Evolutionary conservation across 441 rosid genomes (phyloP).

Genomic region (Daphne laureola): DNA sequence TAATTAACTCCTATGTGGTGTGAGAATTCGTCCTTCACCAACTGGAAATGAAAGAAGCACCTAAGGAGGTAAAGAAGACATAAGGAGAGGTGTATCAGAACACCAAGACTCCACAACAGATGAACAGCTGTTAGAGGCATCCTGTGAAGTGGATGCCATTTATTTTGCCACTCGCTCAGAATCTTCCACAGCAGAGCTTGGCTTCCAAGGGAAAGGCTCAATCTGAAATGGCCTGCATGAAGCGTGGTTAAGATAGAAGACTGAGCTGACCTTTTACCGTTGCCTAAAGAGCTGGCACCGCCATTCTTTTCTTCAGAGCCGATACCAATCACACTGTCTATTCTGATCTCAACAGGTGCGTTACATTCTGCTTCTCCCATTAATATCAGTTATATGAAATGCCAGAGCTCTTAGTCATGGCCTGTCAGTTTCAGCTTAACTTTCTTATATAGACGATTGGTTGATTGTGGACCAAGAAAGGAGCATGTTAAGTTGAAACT

Average conservation of each 20-base stretch:
- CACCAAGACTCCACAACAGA: conserved; percentile 27
- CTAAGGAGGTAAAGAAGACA: conserved; percentile 22
- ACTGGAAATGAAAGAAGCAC: conserved; percentile 23
- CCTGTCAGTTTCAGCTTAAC: too few relatives aligned
- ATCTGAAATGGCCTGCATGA: conserved; percentile 41
- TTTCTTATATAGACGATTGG: too few relatives aligned
- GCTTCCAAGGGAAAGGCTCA: conserved; percentile 29
- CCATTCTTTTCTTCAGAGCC: conserved; percentile 6
- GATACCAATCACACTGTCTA: conserved; percentile 4
- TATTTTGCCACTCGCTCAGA: conserved; percentile 19
- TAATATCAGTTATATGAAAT: not conserved
- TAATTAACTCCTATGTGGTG: conserved; percentile 53
- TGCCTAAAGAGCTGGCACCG: not conserved
- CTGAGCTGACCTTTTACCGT: conserved; percentile 5
- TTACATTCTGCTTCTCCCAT: conserved; percentile 16
- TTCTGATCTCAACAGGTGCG: conserved; percentile 13
- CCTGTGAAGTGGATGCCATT: conserved; percentile 10
- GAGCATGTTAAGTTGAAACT: too few relatives aligned
- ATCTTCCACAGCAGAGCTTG: conserved; percentile 44
- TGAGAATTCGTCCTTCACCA: conserved; percentile 35
- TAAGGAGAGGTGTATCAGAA: conserved; percentile 18
- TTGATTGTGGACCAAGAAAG: too few relatives aligned
- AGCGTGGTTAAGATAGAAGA: conserved; percentile 27
- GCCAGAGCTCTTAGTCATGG: too few relatives aligned
- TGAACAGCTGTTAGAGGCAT: conserved; percentile 21